phyloP scores from a whole-genome alignment of 441 rosid species.

The Bruguiera hainesii region DNA sequence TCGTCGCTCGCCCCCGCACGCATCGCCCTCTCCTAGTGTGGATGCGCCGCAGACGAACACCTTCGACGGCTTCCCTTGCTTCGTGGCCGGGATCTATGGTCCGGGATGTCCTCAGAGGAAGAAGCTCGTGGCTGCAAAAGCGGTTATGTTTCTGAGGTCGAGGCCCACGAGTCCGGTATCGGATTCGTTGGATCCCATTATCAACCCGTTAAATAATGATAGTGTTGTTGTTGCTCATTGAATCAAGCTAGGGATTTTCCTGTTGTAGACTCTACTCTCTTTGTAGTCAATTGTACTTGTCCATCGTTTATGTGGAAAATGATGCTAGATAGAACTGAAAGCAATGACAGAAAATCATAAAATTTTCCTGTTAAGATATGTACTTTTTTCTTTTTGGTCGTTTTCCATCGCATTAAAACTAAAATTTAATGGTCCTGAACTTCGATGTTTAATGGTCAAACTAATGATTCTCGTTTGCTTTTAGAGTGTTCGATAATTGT shows the following conservation, averaged over 20 bases:
- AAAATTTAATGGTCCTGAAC: neutral
- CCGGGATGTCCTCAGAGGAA: conserved; percentile 43
- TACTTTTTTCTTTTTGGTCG: neutral
- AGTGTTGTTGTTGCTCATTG: conserved; percentile 28
- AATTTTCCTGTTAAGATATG: conserved; percentile 8
- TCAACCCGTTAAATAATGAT: conserved; percentile 24
- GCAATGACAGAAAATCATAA: conserved; percentile 7
- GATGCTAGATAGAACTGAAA: conserved; percentile 7
- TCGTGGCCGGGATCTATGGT: conserved; percentile 25
- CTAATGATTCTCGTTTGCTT: neutral
- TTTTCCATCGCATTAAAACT: neutral
- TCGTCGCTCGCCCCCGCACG: neutral
- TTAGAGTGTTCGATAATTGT: too few species aligned
- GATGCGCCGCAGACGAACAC: conserved; percentile 7
- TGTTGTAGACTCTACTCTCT: conserved; percentile 18
- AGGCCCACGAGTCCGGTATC: conserved; percentile 20
- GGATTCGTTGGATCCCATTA: conserved; percentile 30
- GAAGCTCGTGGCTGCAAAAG: conserved; percentile 38
- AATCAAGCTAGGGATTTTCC: conserved; percentile 1
- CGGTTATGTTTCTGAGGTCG: conserved; percentile 25
- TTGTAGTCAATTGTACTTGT: too few species aligned
- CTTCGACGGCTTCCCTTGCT: conserved; percentile 28
- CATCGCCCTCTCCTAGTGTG: conserved; percentile 7
- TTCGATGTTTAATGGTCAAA: neutral
- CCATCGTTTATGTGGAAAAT: neutral